These are phyloP conservation scores for Kazachstania kunashirensis DNA, from an alignment of 805 yeast species.

Conservation along the genomic window DNA sequence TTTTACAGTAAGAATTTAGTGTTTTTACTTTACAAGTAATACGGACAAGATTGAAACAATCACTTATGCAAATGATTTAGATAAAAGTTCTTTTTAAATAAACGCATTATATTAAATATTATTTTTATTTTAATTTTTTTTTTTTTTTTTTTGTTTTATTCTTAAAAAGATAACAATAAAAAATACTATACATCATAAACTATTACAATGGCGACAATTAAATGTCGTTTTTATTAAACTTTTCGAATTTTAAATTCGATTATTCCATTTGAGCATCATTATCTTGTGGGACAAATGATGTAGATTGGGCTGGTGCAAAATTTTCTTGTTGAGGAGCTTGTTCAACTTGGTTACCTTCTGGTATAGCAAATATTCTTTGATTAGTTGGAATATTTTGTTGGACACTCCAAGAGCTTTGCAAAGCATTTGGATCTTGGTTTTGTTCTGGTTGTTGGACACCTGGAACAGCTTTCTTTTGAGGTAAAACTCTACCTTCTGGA, in stretches of 20 bases:
- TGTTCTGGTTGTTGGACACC: slow-evolving; percentile 29
- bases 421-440: slow-evolving; percentile 16
- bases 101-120: slow-evolving; percentile 4
- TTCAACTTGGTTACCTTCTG: slow-evolving; percentile 64
- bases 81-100: slow-evolving; percentile 1
- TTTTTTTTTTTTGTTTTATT: slow-evolving; percentile 6
- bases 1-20: no score
- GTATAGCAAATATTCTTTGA: slow-evolving; percentile 66
- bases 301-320: slow-evolving; percentile 5
- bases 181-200: no score
- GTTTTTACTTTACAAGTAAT: no score
- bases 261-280: slow-evolving; percentile 24
- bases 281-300: slow-evolving; percentile 20
- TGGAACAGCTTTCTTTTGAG: slow-evolving; percentile 9
- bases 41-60: no score
- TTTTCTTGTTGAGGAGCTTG: slow-evolving; percentile 45
- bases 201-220: no score
- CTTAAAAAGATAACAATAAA: neutral
- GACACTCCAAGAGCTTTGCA: slow-evolving; percentile 4
- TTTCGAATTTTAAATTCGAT: neutral
- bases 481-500: slow-evolving; percentile 59
- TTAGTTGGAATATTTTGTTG: slow-evolving; percentile 33
- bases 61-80: slow-evolving; percentile 22
- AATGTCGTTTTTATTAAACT: no score
- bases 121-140: slow-evolving; percentile 5